phyloP scores from a whole-genome alignment of 345 rosid genomes.

The Bruguiera parviflora region DNA sequence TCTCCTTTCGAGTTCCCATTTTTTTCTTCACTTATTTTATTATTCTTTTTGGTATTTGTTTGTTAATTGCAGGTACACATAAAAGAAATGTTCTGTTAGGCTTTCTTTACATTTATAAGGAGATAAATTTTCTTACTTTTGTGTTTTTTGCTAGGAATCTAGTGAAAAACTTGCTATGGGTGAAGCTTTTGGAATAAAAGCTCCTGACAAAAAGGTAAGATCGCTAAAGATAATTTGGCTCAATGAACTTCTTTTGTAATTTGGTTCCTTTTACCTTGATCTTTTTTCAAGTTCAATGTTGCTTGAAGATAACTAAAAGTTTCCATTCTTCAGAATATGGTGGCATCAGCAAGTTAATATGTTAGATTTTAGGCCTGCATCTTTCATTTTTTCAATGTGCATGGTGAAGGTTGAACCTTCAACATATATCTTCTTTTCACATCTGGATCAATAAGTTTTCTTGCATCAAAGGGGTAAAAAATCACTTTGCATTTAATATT shows the following conservation, averaged over 20 bases:
- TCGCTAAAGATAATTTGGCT: neutral
- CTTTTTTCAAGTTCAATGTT: neutral
- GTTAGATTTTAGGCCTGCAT: neutral
- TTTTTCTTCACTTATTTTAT: neutral
- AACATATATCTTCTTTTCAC: neutral
- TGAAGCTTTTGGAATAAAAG: slow-evolving; percentile 85
- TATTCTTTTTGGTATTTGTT: neutral
- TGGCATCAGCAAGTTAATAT: neutral
- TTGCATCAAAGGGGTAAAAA: neutral
- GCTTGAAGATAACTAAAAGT: neutral
- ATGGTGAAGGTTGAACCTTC: neutral
- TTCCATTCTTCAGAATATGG: no score
- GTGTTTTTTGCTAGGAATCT: slow-evolving; percentile 56
- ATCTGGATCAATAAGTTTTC: no score
- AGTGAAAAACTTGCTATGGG: slow-evolving; percentile 92
- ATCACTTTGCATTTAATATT: neutral
- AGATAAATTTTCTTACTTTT: slow-evolving; percentile 6
- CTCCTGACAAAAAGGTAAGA: slow-evolving; percentile 76
- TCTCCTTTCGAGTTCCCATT: neutral
- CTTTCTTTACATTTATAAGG: neutral
- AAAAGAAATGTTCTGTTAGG: neutral
- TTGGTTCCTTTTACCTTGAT: neutral
- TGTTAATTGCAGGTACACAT: neutral
- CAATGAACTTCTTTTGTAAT: no score
- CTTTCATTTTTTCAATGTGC: neutral